Evolutionary conservation across 2,329 filamentous ascomycete genomes (phyloP).

Genomic region (Leptographium lundbergii): DNA sequence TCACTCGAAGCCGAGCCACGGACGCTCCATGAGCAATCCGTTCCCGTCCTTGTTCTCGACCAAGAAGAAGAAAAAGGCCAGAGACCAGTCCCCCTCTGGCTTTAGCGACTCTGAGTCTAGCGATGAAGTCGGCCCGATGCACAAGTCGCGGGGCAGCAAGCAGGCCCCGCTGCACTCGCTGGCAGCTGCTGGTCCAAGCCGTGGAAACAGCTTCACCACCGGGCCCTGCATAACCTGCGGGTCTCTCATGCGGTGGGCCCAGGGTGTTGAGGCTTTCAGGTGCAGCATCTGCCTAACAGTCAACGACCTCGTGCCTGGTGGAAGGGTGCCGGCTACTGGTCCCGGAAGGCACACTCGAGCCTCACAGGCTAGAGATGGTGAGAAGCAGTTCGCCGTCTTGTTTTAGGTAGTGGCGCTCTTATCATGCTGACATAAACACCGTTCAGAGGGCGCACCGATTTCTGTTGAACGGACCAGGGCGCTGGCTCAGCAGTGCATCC

Average conservation of each 20-base stretch:
- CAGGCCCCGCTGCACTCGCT: constrained; percentile 12
- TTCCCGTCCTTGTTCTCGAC: constrained; percentile 58
- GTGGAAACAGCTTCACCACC: constrained; percentile 45
- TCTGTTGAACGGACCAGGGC: constrained; percentile 47
- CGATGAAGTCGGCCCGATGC: constrained; percentile 24
- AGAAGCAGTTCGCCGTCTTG: not conserved
- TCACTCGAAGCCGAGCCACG: constrained; percentile 25
- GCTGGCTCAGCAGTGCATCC: constrained; percentile 31
- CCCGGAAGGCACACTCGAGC: not conserved
- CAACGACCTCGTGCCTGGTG: constrained; percentile 55
- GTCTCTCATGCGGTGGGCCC: constrained; percentile 67
- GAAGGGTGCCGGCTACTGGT: not conserved
- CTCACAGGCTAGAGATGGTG: not conserved
- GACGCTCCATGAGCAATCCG: constrained; percentile 67
- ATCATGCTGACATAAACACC: not conserved
- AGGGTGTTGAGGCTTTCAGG: constrained; percentile 58
- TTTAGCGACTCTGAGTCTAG: constrained; percentile 24
- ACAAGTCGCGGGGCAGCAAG: not conserved
- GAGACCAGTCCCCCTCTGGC: constrained; percentile 18
- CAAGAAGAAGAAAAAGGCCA: constrained; percentile 40
- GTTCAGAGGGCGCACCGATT: constrained; percentile 21
- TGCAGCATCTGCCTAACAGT: constrained; percentile 77
- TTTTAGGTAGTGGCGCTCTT: not conserved
- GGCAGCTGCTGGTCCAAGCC: constrained; percentile 20
- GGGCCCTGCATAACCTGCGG: constrained; percentile 81